Conservation (phyloP, 768 basidiomycete species). For the Termitomyces sp. region DNA sequence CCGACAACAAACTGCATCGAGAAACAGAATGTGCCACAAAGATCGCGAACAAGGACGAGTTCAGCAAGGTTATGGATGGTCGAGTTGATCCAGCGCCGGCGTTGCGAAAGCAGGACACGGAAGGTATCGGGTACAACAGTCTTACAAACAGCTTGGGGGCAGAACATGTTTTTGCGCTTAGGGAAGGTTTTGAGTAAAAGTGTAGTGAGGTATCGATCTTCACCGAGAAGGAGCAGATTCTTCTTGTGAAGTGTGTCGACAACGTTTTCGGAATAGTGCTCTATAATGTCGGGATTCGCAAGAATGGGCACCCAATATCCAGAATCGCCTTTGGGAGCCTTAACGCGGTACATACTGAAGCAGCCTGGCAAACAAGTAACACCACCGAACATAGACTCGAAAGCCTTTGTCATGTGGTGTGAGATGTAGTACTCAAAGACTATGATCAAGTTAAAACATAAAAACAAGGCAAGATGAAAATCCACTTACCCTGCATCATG, state of each 20-base stretch:
- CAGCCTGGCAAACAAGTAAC: slow-evolving; percentile 99
- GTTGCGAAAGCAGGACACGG: slow-evolving; percentile 87
- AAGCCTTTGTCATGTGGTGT: slow-evolving; percentile 97
- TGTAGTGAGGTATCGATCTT: slow-evolving; percentile 98
- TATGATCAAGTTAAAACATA: slow-evolving; percentile 22
- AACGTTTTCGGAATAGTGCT: slow-evolving; percentile 98
- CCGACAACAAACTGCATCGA: slow-evolving; percentile 99
- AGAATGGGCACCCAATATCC: slow-evolving; percentile 99
- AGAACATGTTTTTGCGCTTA: slow-evolving; percentile 98
- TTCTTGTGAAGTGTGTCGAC: slow-evolving; percentile 99
- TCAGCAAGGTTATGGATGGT: slow-evolving; percentile 98
- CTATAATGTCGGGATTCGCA: slow-evolving; percentile 97
- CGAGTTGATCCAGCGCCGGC: slow-evolving; percentile 99
- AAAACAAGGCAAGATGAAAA: neutral
- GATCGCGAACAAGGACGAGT: slow-evolving; percentile 87
- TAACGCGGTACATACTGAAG: slow-evolving; percentile 99
- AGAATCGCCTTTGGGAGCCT: slow-evolving; percentile 92
- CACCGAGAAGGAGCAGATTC: slow-evolving; percentile 93
- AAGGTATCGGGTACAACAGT: slow-evolving; percentile 98
- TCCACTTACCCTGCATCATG: slow-evolving; percentile 92
- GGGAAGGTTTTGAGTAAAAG: slow-evolving; percentile 99
- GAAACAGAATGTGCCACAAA: slow-evolving; percentile 99
- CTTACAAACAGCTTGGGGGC: slow-evolving; percentile 98
- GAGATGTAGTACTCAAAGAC: slow-evolving; percentile 99
- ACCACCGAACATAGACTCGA: slow-evolving; percentile 99